Base-by-base conservation (phyloP, 2,329 filamentous ascomycete species). In the Fusarium oligoseptatum region DNA sequence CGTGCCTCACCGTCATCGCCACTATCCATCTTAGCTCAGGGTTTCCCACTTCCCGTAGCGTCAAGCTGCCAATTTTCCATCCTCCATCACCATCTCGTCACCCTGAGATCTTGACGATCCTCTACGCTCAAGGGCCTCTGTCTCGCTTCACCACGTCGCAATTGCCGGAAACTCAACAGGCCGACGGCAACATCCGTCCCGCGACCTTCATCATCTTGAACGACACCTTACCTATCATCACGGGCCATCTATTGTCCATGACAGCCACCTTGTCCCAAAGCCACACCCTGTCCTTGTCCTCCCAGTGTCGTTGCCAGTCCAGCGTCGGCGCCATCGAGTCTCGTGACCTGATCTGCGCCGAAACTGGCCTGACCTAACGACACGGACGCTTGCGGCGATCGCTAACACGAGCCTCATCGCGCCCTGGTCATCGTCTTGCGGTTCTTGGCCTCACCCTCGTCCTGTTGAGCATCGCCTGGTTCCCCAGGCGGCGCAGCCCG, bases 401-500 rank as follows among this genome's bases (percentile, higher is more conserved):
- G 63, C 60, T 66, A 65, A 74, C 73, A 75, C 73, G 60, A 76
- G 73, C 70, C 73, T 76, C 67, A 69, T 60, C 55, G 67, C 61
- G 67, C 70, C 64, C 67, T 68, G 72, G 50, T 68, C 70, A 36
- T 73, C 60, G n/a, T 56, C 50, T 37, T 37, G 36, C 17, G 60
- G 52, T 66, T 56, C 65, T 62, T 61, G 70, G 58, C 52, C 65
- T 64, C 43, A 58, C 52, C 37, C 56, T 70, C 65, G 64, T 61
- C 64, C 67, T 67, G 58, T 52, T 39, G 58, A 74, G 67, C 32
- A 76, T 68, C 74, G 62, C 66, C 68, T 71, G 69, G 60, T 68
- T 66, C 70, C 64, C 65, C 39, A 61, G 73, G 71, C 71, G 73
- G 70, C 62, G 60, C 64, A 62, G 73, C 64, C 74, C 69, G 74